These are phyloP conservation scores for Lentinula edodes DNA, from an alignment of 768 basidiomycete genomes.

Conservation along the genomic window DNA sequence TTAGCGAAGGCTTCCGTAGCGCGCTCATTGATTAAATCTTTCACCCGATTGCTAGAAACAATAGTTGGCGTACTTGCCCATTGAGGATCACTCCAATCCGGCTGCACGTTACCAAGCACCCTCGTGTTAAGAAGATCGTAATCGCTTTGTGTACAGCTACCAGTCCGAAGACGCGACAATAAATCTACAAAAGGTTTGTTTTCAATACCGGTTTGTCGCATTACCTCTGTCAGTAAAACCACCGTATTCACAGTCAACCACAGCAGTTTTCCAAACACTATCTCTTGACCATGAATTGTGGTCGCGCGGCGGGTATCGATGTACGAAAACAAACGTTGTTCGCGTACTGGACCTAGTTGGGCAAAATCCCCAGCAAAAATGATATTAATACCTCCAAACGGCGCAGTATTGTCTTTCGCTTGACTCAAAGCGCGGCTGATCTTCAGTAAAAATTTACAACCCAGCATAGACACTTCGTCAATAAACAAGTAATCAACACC, in stretches of 20 bases:
- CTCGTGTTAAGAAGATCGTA: background rate
- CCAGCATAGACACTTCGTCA: background rate
- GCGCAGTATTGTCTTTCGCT: constrained; percentile 10
- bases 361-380: constrained; percentile 23
- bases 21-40: constrained; percentile 19
- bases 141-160: background rate
- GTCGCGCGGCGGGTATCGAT: no score
- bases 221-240: constrained; percentile 4
- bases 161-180: background rate
- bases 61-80: constrained; percentile 17
- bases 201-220: constrained; percentile 4
- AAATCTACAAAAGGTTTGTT: constrained; percentile 2
- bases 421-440: constrained; percentile 12
- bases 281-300: no score
- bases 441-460: constrained; percentile 7
- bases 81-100: background rate
- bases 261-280: constrained; percentile 6
- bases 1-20: constrained; percentile 10
- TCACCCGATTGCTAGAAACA: constrained; percentile 15
- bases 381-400: constrained; percentile 4
- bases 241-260: constrained; percentile 10
- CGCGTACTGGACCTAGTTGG: constrained; percentile 17
- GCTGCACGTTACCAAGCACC: background rate
- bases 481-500: no score
- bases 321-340: constrained; percentile 8